Conservation (phyloP, 225 moss, liverwort and hornwort genomes). For the Physcomitrium patens region DNA sequence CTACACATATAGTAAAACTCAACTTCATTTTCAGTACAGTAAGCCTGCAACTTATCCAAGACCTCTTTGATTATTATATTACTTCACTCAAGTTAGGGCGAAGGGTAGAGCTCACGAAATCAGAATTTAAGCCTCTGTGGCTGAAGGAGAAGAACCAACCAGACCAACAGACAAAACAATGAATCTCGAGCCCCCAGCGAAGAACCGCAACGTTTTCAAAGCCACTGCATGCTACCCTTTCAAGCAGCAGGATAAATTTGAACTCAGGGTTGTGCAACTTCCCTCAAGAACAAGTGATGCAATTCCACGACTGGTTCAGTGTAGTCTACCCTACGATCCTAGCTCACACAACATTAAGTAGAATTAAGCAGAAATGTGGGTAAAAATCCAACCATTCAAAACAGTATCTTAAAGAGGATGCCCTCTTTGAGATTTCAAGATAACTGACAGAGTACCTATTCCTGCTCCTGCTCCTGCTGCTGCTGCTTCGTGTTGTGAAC, state of each 20-base stretch:
- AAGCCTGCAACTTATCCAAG: neutral
- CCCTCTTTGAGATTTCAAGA: no score
- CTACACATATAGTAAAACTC: slow-evolving; percentile 7
- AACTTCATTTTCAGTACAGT: neutral
- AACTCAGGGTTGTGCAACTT: slow-evolving; percentile 17
- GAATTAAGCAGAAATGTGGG: no score
- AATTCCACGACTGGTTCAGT: neutral
- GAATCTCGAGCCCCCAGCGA: neutral
- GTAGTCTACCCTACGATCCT: neutral
- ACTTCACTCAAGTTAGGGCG: slow-evolving; percentile 15
- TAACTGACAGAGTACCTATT: no score
- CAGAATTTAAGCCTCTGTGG: slow-evolving; percentile 2
- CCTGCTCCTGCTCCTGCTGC: no score
- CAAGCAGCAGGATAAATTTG: slow-evolving; percentile 3
- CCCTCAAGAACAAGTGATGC: neutral
- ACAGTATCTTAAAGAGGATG: no score
- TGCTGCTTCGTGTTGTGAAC: no score
- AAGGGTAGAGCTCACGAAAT: neutral
- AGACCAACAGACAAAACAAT: neutral
- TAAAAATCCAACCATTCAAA: no score
- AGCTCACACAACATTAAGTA: neutral
- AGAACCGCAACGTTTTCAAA: neutral
- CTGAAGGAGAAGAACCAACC: neutral
- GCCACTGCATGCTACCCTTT: neutral
- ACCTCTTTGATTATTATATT: neutral